These are phyloP conservation scores for Termitomyces sp. DNA, from an alignment of 768 basidiomycete genomes.

Conservation along the genomic window DNA sequence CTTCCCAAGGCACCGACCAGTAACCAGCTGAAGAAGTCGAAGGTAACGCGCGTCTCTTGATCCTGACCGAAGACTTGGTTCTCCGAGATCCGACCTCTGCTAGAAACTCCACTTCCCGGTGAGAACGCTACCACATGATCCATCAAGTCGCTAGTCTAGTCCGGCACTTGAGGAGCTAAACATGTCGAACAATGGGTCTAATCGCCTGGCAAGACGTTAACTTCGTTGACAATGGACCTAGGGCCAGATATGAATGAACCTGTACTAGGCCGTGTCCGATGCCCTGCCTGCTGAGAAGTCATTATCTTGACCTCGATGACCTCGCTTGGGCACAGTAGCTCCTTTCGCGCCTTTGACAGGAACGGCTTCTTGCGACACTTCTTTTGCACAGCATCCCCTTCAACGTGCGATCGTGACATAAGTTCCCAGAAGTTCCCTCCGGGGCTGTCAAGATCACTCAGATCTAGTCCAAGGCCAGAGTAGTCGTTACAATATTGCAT, in stretches of 20 bases:
- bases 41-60: constrained; percentile 4
- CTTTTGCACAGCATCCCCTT: constrained; percentile 16
- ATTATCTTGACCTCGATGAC: not conserved
- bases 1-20: constrained; percentile 9
- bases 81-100: constrained; percentile 8
- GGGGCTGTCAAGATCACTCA: constrained; percentile 14
- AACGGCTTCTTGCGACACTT: constrained; percentile 5
- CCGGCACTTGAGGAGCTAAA: not conserved
- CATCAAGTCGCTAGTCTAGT: not conserved
- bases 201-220: not conserved
- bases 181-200: not conserved
- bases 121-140: not conserved
- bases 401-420: constrained; percentile 10
- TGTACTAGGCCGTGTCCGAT: constrained; percentile 5
- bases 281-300: not conserved
- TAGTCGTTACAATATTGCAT: constrained; percentile 13
- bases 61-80: constrained; percentile 6
- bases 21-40: constrained; percentile 4
- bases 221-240: constrained; percentile 2
- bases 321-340: not conserved
- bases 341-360: not conserved
- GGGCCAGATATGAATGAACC: constrained; percentile 3
- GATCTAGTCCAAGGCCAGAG: constrained; percentile 12
- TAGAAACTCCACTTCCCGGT: not conserved
- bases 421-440: constrained; percentile 2